These are phyloP conservation scores for Pyrrhoderma lamaoense DNA, from an alignment of 1,284 basidiomycete species.

Conservation along the genomic window DNA sequence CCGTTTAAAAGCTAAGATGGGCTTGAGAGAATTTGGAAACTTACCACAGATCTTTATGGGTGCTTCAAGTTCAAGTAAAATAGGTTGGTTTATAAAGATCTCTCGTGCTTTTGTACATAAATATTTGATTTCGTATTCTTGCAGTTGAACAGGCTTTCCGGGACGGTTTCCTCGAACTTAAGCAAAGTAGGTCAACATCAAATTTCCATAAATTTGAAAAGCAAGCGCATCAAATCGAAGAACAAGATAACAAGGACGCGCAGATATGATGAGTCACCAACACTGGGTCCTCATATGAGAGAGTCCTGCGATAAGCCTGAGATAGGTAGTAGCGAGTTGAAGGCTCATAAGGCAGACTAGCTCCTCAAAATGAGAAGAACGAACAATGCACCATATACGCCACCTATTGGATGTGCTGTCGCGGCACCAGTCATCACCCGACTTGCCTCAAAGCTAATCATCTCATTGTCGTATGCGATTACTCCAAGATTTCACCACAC, in stretches of 20 bases:
- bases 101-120: conserved; percentile 92
- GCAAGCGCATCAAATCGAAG: not conserved
- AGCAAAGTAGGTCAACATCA: conserved; percentile 13
- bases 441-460: no score
- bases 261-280: not conserved
- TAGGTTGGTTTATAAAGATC: conserved; percentile 95
- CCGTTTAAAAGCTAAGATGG: conserved; percentile 16
- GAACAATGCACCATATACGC: no score
- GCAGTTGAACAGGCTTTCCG: conserved; percentile 88
- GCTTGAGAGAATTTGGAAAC: conserved; percentile 16
- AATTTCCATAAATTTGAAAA: not conserved
- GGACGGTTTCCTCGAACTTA: conserved; percentile 89
- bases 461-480: no score
- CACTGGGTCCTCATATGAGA: not conserved
- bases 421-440: no score
- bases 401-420: no score
- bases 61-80: conserved; percentile 88
- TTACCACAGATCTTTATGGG: conserved; percentile 96
- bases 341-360: no score
- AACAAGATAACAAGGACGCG: conserved; percentile 1
- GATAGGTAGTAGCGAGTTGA: no score
- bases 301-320: no score
- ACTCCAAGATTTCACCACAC: no score
- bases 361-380: no score
- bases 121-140: conserved; percentile 96